Evolutionary conservation across 1,284 basidiomycete species (phyloP).

Genomic region (Meripilus lineatus): DNA sequence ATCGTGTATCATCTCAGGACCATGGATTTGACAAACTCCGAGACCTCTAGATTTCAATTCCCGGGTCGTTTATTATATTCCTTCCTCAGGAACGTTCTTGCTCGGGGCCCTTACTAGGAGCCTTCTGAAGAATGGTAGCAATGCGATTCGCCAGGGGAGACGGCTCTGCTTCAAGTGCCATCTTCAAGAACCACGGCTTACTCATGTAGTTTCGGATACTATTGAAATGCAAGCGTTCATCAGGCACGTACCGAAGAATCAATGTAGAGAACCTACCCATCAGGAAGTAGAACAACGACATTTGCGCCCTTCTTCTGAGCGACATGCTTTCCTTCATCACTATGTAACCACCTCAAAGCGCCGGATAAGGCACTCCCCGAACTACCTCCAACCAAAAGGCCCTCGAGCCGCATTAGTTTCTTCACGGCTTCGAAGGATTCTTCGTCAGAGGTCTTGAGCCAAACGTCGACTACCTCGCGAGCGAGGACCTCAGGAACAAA

Average conservation of each 20-base stretch:
- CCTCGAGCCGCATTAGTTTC: slow-evolving; percentile 82
- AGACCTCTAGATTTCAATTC: no score
- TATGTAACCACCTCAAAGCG: slow-evolving; percentile 74
- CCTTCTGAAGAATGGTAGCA: slow-evolving; percentile 32
- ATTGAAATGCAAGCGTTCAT: slow-evolving; percentile 5
- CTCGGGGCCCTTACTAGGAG: slow-evolving; percentile 11
- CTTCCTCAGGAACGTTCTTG: no score
- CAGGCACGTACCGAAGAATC: neutral
- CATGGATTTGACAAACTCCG: no score
- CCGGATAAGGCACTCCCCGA: slow-evolving; percentile 84
- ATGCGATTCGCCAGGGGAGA: slow-evolving; percentile 49
- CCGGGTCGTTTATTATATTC: no score
- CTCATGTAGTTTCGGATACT: slow-evolving; percentile 96
- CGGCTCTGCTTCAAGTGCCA: slow-evolving; percentile 51
- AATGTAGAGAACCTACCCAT: slow-evolving; percentile 57
- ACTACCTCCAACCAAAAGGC: slow-evolving; percentile 88
- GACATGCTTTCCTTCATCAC: slow-evolving; percentile 60
- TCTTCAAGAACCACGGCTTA: slow-evolving; percentile 80
- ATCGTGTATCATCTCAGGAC: no score
- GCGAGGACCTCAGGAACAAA: slow-evolving; percentile 83
- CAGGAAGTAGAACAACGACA: slow-evolving; percentile 86
- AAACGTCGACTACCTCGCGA: slow-evolving; percentile 52
- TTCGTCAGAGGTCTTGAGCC: slow-evolving; percentile 86
- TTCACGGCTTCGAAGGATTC: slow-evolving; percentile 78
- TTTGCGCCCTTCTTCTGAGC: slow-evolving; percentile 75